Percentiles rank a stretch among this genome's conserved stretches.
phyloP scores from a whole-genome alignment of 2,329 filamentous ascomycete genomes.

The Colletotrichum godetiae region DNA sequence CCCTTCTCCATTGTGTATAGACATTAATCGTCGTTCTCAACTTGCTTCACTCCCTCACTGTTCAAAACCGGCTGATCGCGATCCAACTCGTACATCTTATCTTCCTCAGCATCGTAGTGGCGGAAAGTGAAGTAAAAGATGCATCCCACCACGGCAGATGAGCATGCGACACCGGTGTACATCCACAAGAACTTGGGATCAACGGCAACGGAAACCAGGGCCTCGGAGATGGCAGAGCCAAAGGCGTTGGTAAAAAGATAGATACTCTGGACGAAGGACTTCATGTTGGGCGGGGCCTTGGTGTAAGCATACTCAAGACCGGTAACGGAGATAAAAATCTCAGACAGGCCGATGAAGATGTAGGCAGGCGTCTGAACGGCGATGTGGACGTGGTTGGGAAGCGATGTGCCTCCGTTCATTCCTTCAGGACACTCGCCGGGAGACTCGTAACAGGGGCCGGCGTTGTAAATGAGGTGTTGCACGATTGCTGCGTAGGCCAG shows the following conservation, averaged over 20 bases:
- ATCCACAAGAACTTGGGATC: constrained; percentile 77
- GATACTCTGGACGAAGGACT: constrained; percentile 69
- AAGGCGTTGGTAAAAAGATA: constrained; percentile 71
- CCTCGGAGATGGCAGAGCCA: constrained; percentile 69
- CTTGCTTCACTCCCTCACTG: constrained; percentile 26
- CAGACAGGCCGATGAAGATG: constrained; percentile 66
- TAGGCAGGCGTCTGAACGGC: constrained; percentile 66
- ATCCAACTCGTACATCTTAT: constrained; percentile 52
- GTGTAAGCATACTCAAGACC: constrained; percentile 80
- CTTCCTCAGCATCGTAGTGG: constrained; percentile 51
- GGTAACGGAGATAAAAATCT: constrained; percentile 75
- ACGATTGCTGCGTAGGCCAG: constrained; percentile 70
- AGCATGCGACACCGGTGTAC: constrained; percentile 67
- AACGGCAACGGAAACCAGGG: constrained; percentile 53
- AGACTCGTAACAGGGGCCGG: constrained; percentile 61
- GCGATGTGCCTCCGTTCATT: constrained; percentile 43
- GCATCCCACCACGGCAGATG: constrained; percentile 59
- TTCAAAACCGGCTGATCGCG: constrained; percentile 44
- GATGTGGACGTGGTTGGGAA: constrained; percentile 62
- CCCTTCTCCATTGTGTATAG: background rate
- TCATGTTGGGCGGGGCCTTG: constrained; percentile 77
- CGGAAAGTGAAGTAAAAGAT: constrained; percentile 61
- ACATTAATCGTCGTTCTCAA: background rate
- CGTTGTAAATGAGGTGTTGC: constrained; percentile 69
- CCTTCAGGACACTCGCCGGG: constrained; percentile 51